phyloP scores from a whole-genome alignment of 2,329 filamentous ascomycete species.

The Dactylonectria estremocensis region DNA sequence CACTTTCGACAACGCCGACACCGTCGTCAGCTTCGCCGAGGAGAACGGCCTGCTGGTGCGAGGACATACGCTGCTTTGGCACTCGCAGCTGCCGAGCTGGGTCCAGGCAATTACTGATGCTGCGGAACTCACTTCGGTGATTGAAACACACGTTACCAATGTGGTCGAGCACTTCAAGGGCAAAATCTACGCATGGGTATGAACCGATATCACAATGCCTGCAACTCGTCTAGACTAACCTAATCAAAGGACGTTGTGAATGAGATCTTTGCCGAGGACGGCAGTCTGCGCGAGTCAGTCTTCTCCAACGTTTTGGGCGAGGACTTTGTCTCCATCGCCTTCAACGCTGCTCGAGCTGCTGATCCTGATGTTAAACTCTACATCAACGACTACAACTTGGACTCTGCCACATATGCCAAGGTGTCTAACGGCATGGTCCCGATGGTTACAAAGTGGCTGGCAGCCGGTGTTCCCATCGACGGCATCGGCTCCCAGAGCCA shows the following conservation, averaged over 20 bases:
- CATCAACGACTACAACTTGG: conserved; percentile 83
- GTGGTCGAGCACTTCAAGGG: conserved; percentile 74
- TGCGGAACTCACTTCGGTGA: conserved; percentile 66
- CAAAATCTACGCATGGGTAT: conserved; percentile 71
- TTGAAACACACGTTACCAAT: conserved; percentile 72
- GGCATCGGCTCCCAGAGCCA: conserved; percentile 74
- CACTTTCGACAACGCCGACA: conserved; percentile 72
- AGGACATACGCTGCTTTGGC: conserved; percentile 78
- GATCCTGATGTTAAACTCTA: conserved; percentile 80
- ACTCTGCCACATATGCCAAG: conserved; percentile 73
- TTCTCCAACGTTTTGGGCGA: conserved; percentile 80
- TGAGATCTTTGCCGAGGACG: conserved; percentile 76
- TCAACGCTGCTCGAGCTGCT: conserved; percentile 76
- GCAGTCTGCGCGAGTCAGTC: conserved; percentile 71
- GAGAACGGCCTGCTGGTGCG: conserved; percentile 72
- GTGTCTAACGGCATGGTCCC: conserved; percentile 69
- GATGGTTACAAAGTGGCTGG: conserved; percentile 76
- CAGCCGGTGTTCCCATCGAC: conserved; percentile 65
- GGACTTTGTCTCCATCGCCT: conserved; percentile 79
- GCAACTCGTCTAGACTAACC: not conserved
- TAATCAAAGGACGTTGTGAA: conserved; percentile 69
- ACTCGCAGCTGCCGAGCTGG: conserved; percentile 72
- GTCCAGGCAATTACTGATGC: conserved; percentile 70
- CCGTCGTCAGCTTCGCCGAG: conserved; percentile 71
- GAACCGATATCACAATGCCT: conserved; percentile 4